Conservation (phyloP, 495 filamentous ascomycete genomes). For the Alectoria sarmentosa region DNA sequence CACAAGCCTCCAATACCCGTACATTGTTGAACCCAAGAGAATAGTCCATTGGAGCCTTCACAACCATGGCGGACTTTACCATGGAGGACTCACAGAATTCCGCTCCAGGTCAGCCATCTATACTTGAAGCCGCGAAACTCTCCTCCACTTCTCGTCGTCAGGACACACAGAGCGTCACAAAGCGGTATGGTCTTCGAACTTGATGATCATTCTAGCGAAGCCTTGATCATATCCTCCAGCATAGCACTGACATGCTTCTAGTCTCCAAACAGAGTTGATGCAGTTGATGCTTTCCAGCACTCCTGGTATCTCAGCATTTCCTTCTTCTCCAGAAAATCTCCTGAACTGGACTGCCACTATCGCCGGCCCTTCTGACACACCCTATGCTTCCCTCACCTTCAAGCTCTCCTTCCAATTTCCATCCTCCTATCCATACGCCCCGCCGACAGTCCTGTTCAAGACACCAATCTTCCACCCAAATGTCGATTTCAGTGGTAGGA, state of each 20-base stretch:
- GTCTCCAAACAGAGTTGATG: conserved; percentile 95
- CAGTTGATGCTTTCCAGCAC: conserved; percentile 92
- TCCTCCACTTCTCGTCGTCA: conserved; percentile 45
- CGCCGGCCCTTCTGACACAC: conserved; percentile 82
- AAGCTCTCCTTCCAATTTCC: conserved; percentile 92
- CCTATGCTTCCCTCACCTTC: conserved; percentile 81
- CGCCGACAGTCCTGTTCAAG: conserved; percentile 90
- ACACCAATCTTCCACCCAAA: conserved; percentile 94
- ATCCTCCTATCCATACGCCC: conserved; percentile 83
- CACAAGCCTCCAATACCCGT: background rate
- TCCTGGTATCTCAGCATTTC: conserved; percentile 92
- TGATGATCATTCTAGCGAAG: background rate
- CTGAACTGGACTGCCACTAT: conserved; percentile 91
- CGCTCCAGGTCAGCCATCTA: conserved; percentile 49
- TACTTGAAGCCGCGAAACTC: conserved; percentile 51
- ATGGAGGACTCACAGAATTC: conserved; percentile 70
- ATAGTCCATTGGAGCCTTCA: background rate
- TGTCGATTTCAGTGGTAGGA: conserved; percentile 84
- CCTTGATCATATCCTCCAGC: background rate
- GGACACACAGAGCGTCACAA: conserved; percentile 69
- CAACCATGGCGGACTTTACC: conserved; percentile 50
- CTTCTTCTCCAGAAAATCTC: conserved; percentile 81
- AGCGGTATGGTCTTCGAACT: conserved; percentile 49
- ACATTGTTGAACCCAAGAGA: background rate
- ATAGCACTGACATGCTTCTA: conserved; percentile 32